Evolutionary conservation across 2,329 filamentous ascomycete species (phyloP), one percentile per base, ranked within the genome.

Genomic region (Verticillium klebahnii): DNA sequence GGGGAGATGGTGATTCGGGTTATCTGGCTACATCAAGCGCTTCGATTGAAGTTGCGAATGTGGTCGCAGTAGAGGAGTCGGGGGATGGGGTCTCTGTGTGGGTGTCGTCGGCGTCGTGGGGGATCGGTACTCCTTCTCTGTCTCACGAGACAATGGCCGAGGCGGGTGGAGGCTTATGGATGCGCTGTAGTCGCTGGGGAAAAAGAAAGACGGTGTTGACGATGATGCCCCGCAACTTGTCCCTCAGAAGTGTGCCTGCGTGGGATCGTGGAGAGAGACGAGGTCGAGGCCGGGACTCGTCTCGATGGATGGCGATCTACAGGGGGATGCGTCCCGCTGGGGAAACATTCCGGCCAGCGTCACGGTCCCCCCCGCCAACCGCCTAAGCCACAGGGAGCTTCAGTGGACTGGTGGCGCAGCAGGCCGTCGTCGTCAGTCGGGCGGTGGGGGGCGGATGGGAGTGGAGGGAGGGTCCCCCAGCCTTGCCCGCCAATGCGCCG

Each of bases 361-460:
- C 61, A 56, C 61, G 61, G 25, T 25, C 59, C 5, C 29, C 45
- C 45, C 45, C 45, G 11, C 45, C 45, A 50, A 12, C 15, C 8
- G 19, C n/a, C 64, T 64, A 60, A 64, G 64, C 64, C 64, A 65
- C 64, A 52, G 63, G 57, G 23, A 64, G 63, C 62, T 65, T 60
- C 61, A 61, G 62, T 63, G 60, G 59, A 60, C 32, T 45, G 40
- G 63, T 63, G 64, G 63, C 64, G 63, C 63, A 64, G 64, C 62
- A 58, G 3, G 45, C 7, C 45, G 45, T 50, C 45, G 45, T 50
- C n/a, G n/a, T 50, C 9, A 50, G n/a, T 23, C 5, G 45, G 29
- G 29, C 29, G 29, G 29, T 29, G 29, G 29, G 29, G 29, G 29
- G 29, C 29, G 29, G 29, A 29, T 29, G 29, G 29, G 5, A 29